Conservation (phyloP, 768 basidiomycete species). For the Suillus decipiens region DNA sequence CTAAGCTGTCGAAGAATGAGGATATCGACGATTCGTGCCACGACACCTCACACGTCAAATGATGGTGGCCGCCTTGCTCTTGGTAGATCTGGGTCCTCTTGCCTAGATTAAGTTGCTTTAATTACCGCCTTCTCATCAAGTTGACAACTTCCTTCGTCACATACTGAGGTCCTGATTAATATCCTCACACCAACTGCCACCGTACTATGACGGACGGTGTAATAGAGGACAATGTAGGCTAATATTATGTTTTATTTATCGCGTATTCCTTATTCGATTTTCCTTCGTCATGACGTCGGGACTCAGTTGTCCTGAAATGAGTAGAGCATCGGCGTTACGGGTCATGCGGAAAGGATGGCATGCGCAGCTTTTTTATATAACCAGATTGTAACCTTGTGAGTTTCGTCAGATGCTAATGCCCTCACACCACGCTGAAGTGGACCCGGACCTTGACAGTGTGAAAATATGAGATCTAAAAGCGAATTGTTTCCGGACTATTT, state of each 20-base stretch:
- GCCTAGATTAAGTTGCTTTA: background rate
- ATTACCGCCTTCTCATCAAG: background rate
- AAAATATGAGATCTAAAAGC: background rate
- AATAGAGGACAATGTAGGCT: background rate
- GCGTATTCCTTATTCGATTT: background rate
- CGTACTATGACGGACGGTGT: background rate
- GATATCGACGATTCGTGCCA: background rate
- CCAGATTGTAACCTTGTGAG: background rate
- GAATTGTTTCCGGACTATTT: background rate
- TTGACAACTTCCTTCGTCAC: background rate
- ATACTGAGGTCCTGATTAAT: background rate
- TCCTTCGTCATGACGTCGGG: background rate
- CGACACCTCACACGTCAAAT: background rate
- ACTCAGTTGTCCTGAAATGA: background rate
- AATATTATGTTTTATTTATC: background rate
- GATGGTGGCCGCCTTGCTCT: background rate
- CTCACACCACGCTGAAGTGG: background rate
- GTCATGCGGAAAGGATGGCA: background rate
- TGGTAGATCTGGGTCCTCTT: background rate
- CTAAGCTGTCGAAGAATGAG: constrained; percentile 1
- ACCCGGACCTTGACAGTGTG: background rate
- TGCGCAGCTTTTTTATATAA: background rate
- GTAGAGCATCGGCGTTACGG: background rate
- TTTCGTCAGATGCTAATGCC: background rate
- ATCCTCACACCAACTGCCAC: background rate